Percentiles rank a stretch among this genome's conserved stretches.
phyloP scores from a whole-genome alignment of 2,329 filamentous ascomycete species.

The Stagonosporopsis cucurbitacearum region DNA sequence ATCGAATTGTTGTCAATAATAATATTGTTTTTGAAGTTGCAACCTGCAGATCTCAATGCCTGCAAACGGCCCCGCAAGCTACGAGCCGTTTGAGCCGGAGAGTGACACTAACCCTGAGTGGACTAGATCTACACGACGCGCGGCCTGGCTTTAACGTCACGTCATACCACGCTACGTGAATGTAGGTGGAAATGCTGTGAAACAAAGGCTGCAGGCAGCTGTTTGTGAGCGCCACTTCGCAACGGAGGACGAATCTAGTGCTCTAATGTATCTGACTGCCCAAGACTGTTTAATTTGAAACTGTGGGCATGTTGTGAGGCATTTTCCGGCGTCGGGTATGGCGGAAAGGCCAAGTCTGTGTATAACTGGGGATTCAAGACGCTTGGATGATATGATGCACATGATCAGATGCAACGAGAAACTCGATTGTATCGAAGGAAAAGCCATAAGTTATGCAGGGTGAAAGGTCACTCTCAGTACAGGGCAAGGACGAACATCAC shows the following conservation, averaged over 20 bases:
- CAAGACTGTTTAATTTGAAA: not conserved
- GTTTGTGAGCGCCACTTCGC: not conserved
- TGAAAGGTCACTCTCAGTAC: not conserved
- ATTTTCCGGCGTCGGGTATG: not conserved
- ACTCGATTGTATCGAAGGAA: not conserved
- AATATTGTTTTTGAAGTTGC: not conserved
- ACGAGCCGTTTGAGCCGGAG: conserved; percentile 12
- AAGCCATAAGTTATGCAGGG: no score
- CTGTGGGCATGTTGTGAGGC: not conserved
- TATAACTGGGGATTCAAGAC: not conserved
- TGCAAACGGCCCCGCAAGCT: conserved; percentile 11
- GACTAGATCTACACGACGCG: conserved; percentile 15
- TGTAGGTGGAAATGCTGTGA: not conserved
- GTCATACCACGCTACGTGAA: conserved; percentile 6
- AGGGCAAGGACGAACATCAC: not conserved
- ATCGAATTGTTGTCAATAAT: not conserved
- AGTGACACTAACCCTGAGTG: not conserved
- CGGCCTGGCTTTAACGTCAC: conserved; percentile 10
- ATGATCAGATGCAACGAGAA: not conserved
- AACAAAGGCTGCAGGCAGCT: not conserved
- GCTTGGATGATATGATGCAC: not conserved
- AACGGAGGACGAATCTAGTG: not conserved
- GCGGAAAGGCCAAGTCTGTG: not conserved
- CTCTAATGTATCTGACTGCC: no score
- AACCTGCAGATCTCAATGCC: conserved; percentile 7